Conservation (phyloP, 441 rosid genomes). For the Theobroma grandiflorum region DNA sequence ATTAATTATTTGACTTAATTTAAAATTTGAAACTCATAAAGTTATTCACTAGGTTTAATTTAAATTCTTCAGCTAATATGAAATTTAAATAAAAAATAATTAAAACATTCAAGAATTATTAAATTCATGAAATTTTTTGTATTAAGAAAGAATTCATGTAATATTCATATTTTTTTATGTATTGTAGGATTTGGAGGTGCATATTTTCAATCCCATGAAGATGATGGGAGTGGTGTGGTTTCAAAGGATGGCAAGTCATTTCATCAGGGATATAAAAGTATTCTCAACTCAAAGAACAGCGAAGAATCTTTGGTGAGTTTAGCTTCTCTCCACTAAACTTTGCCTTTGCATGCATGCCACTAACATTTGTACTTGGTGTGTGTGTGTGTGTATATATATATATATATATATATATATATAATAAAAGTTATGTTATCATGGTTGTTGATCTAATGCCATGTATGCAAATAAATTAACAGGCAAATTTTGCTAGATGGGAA, state of each 20-base stretch:
- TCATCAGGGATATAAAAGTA: constrained; percentile 60
- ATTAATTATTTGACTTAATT: neutral
- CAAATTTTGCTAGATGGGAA: constrained; percentile 92
- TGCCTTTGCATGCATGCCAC: constrained; percentile 33
- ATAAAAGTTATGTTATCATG: neutral
- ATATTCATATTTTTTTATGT: too few species aligned
- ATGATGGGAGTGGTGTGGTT: constrained; percentile 28
- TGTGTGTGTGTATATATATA: too few species aligned
- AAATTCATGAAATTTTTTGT: too few species aligned
- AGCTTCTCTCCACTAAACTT: constrained; percentile 23
- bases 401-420: too few species aligned
- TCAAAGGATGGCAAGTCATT: constrained; percentile 48
- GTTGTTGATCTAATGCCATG: neutral
- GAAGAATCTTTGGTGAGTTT: constrained; percentile 77
- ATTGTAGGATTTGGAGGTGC: constrained; percentile 69
- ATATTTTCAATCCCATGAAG: constrained; percentile 50
- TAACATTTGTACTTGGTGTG: constrained; percentile 32
- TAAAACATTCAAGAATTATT: too few species aligned
- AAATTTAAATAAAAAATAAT: too few species aligned
- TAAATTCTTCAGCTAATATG: too few species aligned
- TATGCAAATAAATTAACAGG: constrained; percentile 44
- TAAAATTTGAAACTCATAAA: too few species aligned
- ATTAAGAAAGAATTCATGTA: too few species aligned
- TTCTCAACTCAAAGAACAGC: constrained; percentile 64
- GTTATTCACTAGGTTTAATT: too few species aligned